These are phyloP conservation scores for Thelephora ganbajun DNA, from an alignment of 768 basidiomycete species.

Conservation along the genomic window DNA sequence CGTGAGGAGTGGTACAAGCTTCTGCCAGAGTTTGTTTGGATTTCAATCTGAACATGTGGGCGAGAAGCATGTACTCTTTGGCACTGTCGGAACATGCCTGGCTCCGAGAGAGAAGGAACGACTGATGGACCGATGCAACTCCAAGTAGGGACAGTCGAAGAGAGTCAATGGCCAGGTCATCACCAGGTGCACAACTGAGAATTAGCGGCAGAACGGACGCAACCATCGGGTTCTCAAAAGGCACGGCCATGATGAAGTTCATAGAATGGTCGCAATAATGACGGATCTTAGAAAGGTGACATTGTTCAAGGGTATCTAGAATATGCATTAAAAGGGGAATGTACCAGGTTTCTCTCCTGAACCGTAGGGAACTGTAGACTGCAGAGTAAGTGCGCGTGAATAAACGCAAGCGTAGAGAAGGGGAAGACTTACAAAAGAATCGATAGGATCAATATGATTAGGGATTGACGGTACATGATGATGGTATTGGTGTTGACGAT, in stretches of 20 bases:
- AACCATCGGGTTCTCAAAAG: conserved; percentile 29
- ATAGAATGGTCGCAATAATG: conserved; percentile 32
- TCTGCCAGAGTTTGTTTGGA: conserved; percentile 20
- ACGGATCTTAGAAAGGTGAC: conserved; percentile 22
- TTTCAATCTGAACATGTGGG: conserved; percentile 19
- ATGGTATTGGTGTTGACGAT: neutral
- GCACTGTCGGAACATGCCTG: conserved; percentile 10
- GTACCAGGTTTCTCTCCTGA: conserved; percentile 36
- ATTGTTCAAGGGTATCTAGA: conserved; percentile 37
- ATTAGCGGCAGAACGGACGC: conserved; percentile 27
- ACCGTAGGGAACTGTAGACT: conserved; percentile 21
- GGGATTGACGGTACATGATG: neutral
- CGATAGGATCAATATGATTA: conserved; percentile 36
- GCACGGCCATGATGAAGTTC: conserved; percentile 31
- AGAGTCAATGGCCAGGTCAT: conserved; percentile 24
- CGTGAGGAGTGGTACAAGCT: conserved; percentile 18
- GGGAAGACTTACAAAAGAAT: conserved; percentile 44
- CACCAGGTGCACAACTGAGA: conserved; percentile 23
- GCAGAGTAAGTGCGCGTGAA: neutral
- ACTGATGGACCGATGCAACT: conserved; percentile 28
- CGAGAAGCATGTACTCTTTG: conserved; percentile 21
- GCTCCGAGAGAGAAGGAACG: conserved; percentile 24
- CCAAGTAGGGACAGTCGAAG: conserved; percentile 25
- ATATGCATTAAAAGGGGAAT: conserved; percentile 30
- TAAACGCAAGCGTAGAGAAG: neutral